Evolutionary conservation across 2,329 filamentous ascomycete species (phyloP).

Genomic region (Fusarium sp.): DNA sequence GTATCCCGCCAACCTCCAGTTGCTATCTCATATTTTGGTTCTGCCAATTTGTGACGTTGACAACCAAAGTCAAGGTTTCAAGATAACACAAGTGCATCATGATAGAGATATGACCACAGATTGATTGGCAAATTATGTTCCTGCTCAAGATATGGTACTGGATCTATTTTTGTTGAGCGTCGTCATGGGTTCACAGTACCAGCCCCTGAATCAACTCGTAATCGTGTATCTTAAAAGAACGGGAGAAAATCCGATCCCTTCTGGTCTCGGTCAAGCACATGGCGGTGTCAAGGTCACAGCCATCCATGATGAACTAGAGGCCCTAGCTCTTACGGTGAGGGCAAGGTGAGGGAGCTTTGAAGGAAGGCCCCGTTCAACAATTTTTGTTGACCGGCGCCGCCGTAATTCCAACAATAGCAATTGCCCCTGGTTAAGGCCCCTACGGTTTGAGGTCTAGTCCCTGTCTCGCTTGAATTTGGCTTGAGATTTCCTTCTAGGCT

Average conservation of each 20-base stretch:
- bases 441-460: slow-evolving; percentile 1
- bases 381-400: slow-evolving; percentile 20
- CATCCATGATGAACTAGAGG: slow-evolving; percentile 14
- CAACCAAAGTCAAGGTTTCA: slow-evolving; percentile 8
- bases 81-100: slow-evolving; percentile 20
- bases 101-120: background rate
- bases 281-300: slow-evolving; percentile 15
- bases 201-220: slow-evolving; percentile 23
- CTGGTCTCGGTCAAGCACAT: slow-evolving; percentile 26
- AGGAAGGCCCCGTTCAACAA: slow-evolving; percentile 39
- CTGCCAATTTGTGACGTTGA: background rate
- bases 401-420: slow-evolving; percentile 44
- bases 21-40: slow-evolving; percentile 2
- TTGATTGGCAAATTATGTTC: slow-evolving; percentile 21
- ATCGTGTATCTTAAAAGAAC: slow-evolving; percentile 17
- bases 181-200: slow-evolving; percentile 11
- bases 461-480: slow-evolving; percentile 2
- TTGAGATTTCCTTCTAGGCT: slow-evolving; percentile 23
- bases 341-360: slow-evolving; percentile 37
- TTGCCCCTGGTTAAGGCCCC: background rate
- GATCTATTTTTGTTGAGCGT: slow-evolving; percentile 37
- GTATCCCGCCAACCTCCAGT: background rate
- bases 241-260: slow-evolving; percentile 8
- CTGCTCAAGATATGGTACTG: background rate
- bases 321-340: slow-evolving; percentile 33